These are phyloP conservation scores for Neurospora sp. DNA, from an alignment of 495 filamentous ascomycete species.

Conservation along the genomic window DNA sequence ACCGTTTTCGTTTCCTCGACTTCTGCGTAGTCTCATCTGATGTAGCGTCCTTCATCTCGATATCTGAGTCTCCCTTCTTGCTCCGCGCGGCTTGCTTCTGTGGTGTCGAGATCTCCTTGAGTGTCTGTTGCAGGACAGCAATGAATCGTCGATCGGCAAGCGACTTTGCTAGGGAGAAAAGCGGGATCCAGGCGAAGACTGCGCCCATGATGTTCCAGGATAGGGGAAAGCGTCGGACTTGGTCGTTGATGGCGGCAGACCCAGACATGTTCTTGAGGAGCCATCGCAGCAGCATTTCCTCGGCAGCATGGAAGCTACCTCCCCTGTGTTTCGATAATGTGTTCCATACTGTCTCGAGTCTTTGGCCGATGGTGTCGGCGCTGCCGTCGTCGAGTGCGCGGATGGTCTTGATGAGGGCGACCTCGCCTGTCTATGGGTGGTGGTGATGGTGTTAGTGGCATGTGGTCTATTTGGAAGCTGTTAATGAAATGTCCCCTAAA, in stretches of 20 bases:
- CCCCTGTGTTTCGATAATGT: constrained; percentile 19
- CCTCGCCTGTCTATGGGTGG: constrained; percentile 13
- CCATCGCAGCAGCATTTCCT: constrained; percentile 39
- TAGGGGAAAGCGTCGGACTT: constrained; percentile 32
- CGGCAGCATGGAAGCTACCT: constrained; percentile 32
- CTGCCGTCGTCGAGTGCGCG: constrained; percentile 30
- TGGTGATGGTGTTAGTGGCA: not conserved
- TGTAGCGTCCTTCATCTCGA: constrained; percentile 20
- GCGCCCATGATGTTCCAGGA: constrained; percentile 33
- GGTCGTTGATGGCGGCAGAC: constrained; percentile 28
- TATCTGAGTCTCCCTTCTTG: constrained; percentile 10
- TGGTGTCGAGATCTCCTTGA: constrained; percentile 32
- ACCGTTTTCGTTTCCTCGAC: constrained; percentile 29
- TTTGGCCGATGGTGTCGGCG: constrained; percentile 26
- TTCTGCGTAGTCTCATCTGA: constrained; percentile 2
- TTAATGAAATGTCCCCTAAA: not conserved
- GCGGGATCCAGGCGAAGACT: constrained; percentile 31
- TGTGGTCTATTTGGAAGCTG: not conserved
- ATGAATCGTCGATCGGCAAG: constrained; percentile 36
- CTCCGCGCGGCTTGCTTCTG: not conserved
- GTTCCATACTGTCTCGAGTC: constrained; percentile 29
- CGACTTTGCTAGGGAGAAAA: constrained; percentile 34
- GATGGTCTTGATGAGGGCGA: constrained; percentile 15
- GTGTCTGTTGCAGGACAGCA: constrained; percentile 28
- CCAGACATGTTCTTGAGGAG: constrained; percentile 40